Evolutionary conservation across 106 monocot genomes (phyloP).

Genomic region (Cymbidium sinense): DNA sequence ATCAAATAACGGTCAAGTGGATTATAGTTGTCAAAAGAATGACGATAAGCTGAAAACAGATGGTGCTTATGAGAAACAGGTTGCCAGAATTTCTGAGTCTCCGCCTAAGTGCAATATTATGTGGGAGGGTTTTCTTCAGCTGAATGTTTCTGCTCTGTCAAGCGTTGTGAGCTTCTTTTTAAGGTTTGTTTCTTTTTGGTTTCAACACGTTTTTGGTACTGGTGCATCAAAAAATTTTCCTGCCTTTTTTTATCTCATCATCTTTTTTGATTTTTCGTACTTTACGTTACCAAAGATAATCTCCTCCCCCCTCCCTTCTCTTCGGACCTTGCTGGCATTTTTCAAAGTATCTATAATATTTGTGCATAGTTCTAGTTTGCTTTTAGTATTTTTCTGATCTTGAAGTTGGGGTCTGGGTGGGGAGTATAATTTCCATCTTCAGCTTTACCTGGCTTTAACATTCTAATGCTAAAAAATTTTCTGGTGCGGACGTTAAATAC

Average conservation of each 20-base stretch:
- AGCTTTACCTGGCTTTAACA: no score
- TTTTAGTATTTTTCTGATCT: no score
- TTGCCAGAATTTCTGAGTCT: slow-evolving; percentile 7
- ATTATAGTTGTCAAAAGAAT: slow-evolving; percentile 9
- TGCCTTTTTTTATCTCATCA: not conserved
- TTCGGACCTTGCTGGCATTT: no score
- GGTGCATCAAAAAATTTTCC: not conserved
- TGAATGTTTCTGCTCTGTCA: slow-evolving; percentile 59
- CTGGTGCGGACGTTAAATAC: no score
- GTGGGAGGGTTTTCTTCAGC: slow-evolving; percentile 85
- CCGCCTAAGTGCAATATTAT: slow-evolving; percentile 27
- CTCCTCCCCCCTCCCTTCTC: no score
- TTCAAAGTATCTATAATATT: no score
- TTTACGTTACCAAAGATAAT: no score
- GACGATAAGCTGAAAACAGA: slow-evolving; percentile 25
- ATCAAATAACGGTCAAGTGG: slow-evolving; percentile 2
- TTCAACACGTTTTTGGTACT: not conserved
- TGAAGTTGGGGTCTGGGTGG: no score
- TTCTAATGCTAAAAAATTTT: no score
- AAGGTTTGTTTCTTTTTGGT: slow-evolving; percentile 41
- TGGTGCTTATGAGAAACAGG: slow-evolving; percentile 14
- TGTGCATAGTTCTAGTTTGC: no score
- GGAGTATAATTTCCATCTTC: no score
- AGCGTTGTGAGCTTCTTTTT: slow-evolving; percentile 56
- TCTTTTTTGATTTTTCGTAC: no score